These are phyloP conservation scores for Rhodamnia argentea DNA, from an alignment of 345 rosid species.

Conservation along the genomic window DNA sequence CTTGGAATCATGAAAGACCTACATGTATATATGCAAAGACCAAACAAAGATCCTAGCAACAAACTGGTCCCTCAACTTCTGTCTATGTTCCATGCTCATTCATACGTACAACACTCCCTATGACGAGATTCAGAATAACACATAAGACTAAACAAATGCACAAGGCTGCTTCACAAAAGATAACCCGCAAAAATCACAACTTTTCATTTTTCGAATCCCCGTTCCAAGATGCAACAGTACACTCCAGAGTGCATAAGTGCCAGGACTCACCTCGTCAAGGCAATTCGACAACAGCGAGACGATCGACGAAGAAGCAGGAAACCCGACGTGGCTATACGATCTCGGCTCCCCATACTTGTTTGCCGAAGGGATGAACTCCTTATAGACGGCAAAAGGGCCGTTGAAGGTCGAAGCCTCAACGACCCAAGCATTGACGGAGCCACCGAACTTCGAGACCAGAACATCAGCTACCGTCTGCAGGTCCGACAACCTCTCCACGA, in stretches of 20 bases:
- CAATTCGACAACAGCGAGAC: conserved; percentile 48
- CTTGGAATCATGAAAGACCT: not conserved
- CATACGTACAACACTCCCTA: not conserved
- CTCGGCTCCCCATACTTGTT: conserved; percentile 55
- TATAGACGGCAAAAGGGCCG: conserved; percentile 72
- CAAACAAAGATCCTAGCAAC: not conserved
- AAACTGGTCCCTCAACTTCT: not conserved
- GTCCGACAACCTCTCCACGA: conserved; percentile 69
- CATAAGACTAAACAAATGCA: not conserved
- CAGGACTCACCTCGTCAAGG: conserved; percentile 36
- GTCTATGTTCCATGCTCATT: too few species aligned
- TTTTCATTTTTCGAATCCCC: not conserved
- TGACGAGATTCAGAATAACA: not conserved
- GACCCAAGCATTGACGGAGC: conserved; percentile 62
- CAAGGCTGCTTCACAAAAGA: not conserved
- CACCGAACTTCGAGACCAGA: conserved; percentile 64
- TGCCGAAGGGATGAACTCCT: conserved; percentile 57
- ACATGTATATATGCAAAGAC: too few species aligned
- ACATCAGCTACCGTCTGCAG: conserved; percentile 45
- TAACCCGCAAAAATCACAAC: not conserved
- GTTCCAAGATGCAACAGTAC: not conserved
- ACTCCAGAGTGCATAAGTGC: not conserved
- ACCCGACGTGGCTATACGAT: conserved; percentile 37
- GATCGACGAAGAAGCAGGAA: conserved; percentile 60
- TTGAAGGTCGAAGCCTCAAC: conserved; percentile 56